Evolutionary conservation across 202 grass and related monocot species (phyloP).

Genomic region (Dendrocalamus latiflorus): DNA sequence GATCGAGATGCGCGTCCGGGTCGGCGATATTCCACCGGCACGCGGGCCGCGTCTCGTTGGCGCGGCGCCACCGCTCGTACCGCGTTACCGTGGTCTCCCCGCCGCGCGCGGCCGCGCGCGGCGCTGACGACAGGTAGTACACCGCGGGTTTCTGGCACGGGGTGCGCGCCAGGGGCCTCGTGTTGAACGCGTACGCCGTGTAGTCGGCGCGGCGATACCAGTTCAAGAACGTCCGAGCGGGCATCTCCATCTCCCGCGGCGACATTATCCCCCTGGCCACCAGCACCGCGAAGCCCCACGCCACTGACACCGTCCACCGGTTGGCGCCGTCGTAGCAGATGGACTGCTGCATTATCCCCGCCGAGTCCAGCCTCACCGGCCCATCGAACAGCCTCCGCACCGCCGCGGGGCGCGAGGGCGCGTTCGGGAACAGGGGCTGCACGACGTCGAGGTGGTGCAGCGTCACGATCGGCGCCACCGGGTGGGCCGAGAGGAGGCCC

Average conservation of each 20-base stretch:
- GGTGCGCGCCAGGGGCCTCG: conserved; percentile 61
- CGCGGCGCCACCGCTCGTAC: conserved; percentile 58
- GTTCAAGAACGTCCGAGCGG: conserved; percentile 81
- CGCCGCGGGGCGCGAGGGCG: conserved; percentile 35
- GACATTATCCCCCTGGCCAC: conserved; percentile 73
- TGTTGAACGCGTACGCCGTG: conserved; percentile 85
- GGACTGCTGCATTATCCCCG: conserved; percentile 82
- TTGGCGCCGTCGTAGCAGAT: conserved; percentile 67
- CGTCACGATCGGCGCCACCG: conserved; percentile 71
- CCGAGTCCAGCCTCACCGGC: conserved; percentile 62
- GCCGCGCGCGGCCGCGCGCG: conserved; percentile 23
- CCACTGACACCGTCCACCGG: conserved; percentile 76
- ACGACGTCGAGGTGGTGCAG: conserved; percentile 94
- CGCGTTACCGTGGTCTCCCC: conserved; percentile 54
- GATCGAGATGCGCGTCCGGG: no score
- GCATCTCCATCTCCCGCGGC: no score
- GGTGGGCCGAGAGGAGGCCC: conserved; percentile 73
- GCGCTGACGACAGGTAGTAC: conserved; percentile 76
- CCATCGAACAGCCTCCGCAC: conserved; percentile 65
- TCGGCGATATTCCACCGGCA: conserved; percentile 92
- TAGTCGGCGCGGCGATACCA: conserved; percentile 86
- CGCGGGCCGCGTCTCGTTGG: conserved; percentile 46
- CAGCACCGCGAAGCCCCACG: conserved; percentile 84
- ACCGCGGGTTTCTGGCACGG: conserved; percentile 87
- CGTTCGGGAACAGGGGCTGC: conserved; percentile 55